phyloP scores from a whole-genome alignment of 192 early-diverging fungal genomes.

The Umbelopsis vinacea region DNA sequence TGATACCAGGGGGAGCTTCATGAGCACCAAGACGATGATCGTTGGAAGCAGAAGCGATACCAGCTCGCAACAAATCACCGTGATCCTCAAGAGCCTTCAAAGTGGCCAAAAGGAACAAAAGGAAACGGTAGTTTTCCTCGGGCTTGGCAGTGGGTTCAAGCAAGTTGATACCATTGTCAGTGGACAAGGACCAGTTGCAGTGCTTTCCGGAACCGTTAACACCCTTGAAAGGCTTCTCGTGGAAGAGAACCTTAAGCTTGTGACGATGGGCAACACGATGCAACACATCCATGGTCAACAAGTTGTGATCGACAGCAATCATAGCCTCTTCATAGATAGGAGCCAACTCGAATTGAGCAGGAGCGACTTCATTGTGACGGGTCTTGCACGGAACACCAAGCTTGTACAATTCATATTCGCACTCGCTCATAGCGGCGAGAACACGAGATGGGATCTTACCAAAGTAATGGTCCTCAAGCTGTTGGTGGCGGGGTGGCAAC shows the following conservation, averaged over 20 bases:
- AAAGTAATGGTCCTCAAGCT: slow-evolving; percentile 99
- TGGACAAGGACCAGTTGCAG: slow-evolving; percentile 98
- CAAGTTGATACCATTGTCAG: slow-evolving; percentile 94
- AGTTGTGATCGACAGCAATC: slow-evolving; percentile 97
- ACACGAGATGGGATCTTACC: slow-evolving; percentile 94
- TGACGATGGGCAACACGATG: slow-evolving; percentile 97
- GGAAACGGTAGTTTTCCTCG: slow-evolving; percentile 97
- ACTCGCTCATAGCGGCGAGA: slow-evolving; percentile 89
- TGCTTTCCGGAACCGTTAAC: slow-evolving; percentile 99
- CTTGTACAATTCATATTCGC: slow-evolving; percentile 90
- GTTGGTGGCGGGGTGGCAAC: slow-evolving; percentile 96
- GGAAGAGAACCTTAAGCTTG: slow-evolving; percentile 95
- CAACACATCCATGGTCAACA: slow-evolving; percentile 96
- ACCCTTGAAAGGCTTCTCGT: slow-evolving; percentile 99
- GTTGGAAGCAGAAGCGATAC: slow-evolving; percentile 94
- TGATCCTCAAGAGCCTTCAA: slow-evolving; percentile 92
- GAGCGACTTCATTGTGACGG: slow-evolving; percentile 98
- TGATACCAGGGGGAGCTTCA: slow-evolving; percentile 97
- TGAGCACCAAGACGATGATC: slow-evolving; percentile 98
- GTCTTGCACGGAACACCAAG: slow-evolving; percentile 99
- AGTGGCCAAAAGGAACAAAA: slow-evolving; percentile 89
- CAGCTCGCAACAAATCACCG: slow-evolving; percentile 86
- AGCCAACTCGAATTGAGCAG: slow-evolving; percentile 96
- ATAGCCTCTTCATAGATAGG: slow-evolving; percentile 97
- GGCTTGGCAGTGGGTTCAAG: slow-evolving; percentile 93